Base-by-base conservation (phyloP, 2,329 filamentous ascomycete genomes). In the Didymella arachidicola region DNA sequence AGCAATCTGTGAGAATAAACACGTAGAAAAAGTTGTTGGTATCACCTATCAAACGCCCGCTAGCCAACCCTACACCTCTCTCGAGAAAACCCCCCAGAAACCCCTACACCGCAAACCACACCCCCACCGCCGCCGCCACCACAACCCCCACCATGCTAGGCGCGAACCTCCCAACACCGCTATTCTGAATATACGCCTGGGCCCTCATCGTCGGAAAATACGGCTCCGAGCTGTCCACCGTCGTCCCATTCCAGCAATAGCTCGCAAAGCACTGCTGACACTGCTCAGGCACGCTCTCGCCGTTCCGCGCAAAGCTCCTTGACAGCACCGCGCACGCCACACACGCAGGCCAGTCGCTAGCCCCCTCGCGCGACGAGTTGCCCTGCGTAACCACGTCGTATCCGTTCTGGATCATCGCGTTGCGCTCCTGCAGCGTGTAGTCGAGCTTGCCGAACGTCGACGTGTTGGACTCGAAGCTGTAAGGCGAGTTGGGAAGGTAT, bases 201-300 rank as follows among this genome's bases (percentile, higher is more conserved):
- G 53, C 32, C 26, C 65, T 61, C 65, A 71, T 34, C 29, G 62
- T 27, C 2, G 76, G 75, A 12, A 58, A 60, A 51, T 77, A 77
- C 1, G 71, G 67, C 34, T 63, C 43, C 1, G 74, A 67, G 0
- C 53, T 66, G 11, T 63, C 65, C 0, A 78, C 79, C 41, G 83
- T 78, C 1, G 86, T 91, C n/a, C 95, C 95, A 74, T 97, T 86
- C 95, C 95, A 99, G 84, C 95, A 99, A 80, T 97, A 97, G 19
- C 81, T 78, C 12, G 81, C 66, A 77, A 97, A 98, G 80, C 95
- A 99, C 48, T 83, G 71, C 42, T 79, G 81, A 80, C 95, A 99
- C 10, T 86, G 86, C 0, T 84, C 81, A 0, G 94, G 94, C 1
- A 93, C 83, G 0, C 79, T 62, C 0, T 89, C 89, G 18, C 83